Base-by-base conservation (phyloP, 371 early-diverging fungal genomes). In the Capillidium heterosporum region DNA sequence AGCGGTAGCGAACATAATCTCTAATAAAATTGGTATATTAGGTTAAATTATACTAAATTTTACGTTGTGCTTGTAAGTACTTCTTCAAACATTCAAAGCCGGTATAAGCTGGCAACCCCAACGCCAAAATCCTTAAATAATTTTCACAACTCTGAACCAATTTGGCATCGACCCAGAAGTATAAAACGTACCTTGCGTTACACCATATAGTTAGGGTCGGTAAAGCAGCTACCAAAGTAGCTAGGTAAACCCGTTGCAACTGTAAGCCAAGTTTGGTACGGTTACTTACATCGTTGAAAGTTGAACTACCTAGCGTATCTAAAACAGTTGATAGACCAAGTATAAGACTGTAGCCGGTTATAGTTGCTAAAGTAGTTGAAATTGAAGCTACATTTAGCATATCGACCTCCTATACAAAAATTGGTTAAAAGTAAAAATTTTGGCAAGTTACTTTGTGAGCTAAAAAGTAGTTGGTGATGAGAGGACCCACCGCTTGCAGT, bases 221-320 rank as follows among this genome's bases (percentile, higher is more conserved):
- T n/a, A 85, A 59, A 48, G 77, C 72, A 29, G 86, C 58, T 10
- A 84, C 1, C 41, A 72, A 51, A 58, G 84, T 68, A 53, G 87
- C 67, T 7, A 91, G 63, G 21, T 90, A 71, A 0, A 82, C 82
- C 10, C 93, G 77, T 67, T 90, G 89, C 35, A 92, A 63, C 53
- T 89, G 82, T 17, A 86, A 68, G 17, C 92, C 91, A 8, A 87
- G 67, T 10, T 80, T 62, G 27, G 76, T 78, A 54, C 74, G 74
- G 67, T 89, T 84, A 23, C 61, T 64, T 7, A 78, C 68, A 13
- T 31, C 57, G 0, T 90, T 89, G 65, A 72, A 85, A 28, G 87
- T 77, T 67, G 91, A 91, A 23, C 85, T 80, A 60, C 90, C 40
- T 87, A 92, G 71, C 2, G 90, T 88, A 63, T 92, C 91, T 27